Evolutionary conservation across 306 rosid species (phyloP).

Genomic region (Myrica gale): DNA sequence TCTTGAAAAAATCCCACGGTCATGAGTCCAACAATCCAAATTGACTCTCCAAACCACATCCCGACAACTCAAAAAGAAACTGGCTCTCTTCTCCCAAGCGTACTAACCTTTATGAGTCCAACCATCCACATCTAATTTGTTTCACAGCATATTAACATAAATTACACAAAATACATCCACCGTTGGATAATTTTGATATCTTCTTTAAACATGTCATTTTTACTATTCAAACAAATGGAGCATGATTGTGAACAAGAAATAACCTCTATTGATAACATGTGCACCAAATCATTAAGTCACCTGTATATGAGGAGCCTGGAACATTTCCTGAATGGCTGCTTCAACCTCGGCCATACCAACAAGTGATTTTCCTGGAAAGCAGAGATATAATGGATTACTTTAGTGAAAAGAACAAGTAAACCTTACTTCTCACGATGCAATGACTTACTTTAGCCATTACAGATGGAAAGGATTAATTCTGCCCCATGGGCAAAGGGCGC

Average conservation of each 20-base stretch:
- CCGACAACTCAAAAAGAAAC: neutral
- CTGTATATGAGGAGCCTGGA: conserved; percentile 98
- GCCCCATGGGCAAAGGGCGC: neutral
- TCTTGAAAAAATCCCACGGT: neutral
- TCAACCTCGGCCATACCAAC: conserved; percentile 78
- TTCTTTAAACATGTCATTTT: conserved; percentile 6
- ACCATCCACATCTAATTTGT: neutral
- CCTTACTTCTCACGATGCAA: conserved; percentile 7
- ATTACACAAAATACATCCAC: neutral
- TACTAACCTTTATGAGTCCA: neutral
- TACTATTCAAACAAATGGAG: conserved; percentile 1
- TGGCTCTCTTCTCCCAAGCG: neutral
- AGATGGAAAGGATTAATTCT: neutral
- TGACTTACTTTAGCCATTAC: conserved; percentile 15
- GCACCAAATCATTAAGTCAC: conserved; percentile 41
- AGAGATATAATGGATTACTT: conserved; percentile 19
- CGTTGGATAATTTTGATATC: conserved; percentile 15
- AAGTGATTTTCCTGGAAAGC: conserved; percentile 51
- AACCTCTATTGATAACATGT: neutral
- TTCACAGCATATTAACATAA: neutral
- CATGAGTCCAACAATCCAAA: no score
- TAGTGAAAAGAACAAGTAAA: conserved; percentile 27
- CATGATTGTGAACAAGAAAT: conserved; percentile 21
- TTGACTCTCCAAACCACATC: neutral
- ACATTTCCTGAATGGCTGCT: conserved; percentile 95